Evolutionary conservation across 139 green algal genomes (phyloP).

Genomic region (Spirogloea muscicola): DNA sequence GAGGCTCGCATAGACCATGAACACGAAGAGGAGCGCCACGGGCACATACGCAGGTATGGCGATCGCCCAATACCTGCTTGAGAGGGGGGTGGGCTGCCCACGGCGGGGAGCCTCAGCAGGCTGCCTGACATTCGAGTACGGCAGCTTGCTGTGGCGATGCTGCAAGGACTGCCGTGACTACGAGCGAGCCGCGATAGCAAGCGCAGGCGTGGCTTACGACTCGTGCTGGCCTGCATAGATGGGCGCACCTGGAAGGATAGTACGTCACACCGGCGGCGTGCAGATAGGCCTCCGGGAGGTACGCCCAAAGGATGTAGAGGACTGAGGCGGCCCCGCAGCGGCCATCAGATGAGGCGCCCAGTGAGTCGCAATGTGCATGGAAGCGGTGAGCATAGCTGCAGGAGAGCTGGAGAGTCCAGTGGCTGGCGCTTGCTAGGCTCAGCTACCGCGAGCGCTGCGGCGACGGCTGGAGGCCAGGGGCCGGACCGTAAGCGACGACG

Average conservation of each 20-base stretch:
- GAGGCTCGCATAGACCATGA: constrained; percentile 15
- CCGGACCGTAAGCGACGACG: constrained; percentile 8
- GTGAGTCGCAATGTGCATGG: not conserved
- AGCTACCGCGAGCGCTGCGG: not conserved
- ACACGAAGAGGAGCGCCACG: constrained; percentile 17
- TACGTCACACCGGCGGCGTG: constrained; percentile 36
- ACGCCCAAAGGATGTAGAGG: constrained; percentile 38
- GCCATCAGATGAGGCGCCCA: not conserved
- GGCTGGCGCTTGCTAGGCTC: no score
- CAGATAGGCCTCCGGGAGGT: constrained; percentile 16
- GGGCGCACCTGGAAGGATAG: constrained; percentile 35
- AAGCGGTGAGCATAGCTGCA: not conserved
- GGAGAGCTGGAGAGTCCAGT: not conserved
- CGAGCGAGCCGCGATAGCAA: no score
- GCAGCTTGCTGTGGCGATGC: no score
- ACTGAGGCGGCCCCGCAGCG: constrained; percentile 1
- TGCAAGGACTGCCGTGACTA: no score
- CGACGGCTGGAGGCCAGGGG: not conserved
- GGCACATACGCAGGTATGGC: constrained; percentile 20
- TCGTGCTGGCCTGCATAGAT: no score
- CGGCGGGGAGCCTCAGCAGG: no score
- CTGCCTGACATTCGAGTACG: no score
- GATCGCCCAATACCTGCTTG: constrained; percentile 40
- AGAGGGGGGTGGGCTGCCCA: no score
- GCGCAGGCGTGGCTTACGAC: no score